These are phyloP conservation scores for Phytophthora pisi DNA, from an alignment of 352 stramenopile species.

Conservation along the genomic window DNA sequence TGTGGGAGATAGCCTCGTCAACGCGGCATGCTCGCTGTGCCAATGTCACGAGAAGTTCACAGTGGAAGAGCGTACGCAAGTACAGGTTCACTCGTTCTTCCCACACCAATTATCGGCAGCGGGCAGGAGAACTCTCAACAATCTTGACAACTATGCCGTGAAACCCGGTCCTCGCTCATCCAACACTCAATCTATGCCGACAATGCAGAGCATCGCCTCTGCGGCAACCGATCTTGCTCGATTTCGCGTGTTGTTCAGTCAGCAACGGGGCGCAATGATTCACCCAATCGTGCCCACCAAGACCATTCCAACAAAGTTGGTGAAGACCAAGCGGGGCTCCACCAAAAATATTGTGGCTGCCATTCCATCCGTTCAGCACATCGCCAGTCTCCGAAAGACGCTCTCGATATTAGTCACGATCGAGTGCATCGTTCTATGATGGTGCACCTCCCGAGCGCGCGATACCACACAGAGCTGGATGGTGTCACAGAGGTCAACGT, in stretches of 20 bases:
- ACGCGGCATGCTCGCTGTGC: constrained; percentile 10
- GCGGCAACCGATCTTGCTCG: not conserved
- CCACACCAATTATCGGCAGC: constrained; percentile 5
- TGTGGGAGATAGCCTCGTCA: not conserved
- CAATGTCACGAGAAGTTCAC: constrained; percentile 19
- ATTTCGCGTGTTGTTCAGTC: constrained; percentile 5
- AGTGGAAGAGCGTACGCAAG: constrained; percentile 14
- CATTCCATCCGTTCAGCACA: constrained; percentile 17
- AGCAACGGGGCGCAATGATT: constrained; percentile 8
- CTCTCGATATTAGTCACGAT: constrained; percentile 36
- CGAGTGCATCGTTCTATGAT: constrained; percentile 49
- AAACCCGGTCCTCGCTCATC: not conserved
- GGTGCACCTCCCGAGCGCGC: constrained; percentile 29
- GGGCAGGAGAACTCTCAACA: constrained; percentile 1
- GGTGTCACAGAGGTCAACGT: constrained; percentile 15
- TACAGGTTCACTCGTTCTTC: constrained; percentile 20
- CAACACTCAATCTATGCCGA: constrained; percentile 26
- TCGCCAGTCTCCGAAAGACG: constrained; percentile 16
- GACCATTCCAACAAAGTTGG: not conserved
- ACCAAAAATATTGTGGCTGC: not conserved
- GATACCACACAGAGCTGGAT: constrained; percentile 41
- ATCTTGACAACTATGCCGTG: not conserved
- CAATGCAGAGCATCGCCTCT: constrained; percentile 1
- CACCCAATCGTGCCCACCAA: constrained; percentile 1
- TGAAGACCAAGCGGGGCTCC: not conserved